Evolutionary conservation across 192 early-diverging fungal species (phyloP), one percentile per base, ranked within the genome.

Genomic region (Thamnidium elegans): DNA sequence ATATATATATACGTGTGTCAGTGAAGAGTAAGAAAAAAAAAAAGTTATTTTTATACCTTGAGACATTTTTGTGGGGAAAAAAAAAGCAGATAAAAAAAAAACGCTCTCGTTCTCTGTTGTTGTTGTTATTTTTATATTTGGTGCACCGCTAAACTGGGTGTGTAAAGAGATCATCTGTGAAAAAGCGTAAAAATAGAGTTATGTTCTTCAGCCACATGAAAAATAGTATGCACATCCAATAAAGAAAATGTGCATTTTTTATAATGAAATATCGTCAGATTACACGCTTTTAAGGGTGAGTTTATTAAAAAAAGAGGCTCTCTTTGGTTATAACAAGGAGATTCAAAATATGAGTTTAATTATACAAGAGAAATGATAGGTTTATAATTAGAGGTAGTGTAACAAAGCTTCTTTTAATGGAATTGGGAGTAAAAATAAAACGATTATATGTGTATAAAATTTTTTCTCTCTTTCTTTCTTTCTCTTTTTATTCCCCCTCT

Each of bases 391-490:
- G 23, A 26, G 21, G 15, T 19, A 8, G 53, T 23, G 15, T 54
- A 32, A 21, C 23, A 21, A 14, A 23, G 5, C 53, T 54, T 54
- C n/a, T 23, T 39, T 39, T 39, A 39, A 39, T 39, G 36, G 23
- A 23, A 14, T n/a, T n/a, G 31, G 53, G 23, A 23, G 15, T 54
- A 39, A 39, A 39, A 39, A 39, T 39, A 39, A 39, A 39, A 39
- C 45, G 21, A 62, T 19, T 10, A 62, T 48, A 46, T 3, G 3
- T 26, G 26, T 26, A 46, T 14, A 47, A 21, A 30, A 32, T 50
- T 26, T 58, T 58, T 50, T 47, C 44, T 23, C 48, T 58, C 17
- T 15, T 50, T 43, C 47, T 56, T 32, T 48, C 21, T 11, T 30
- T 46, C 14, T 34, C 15, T 0, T 20, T 55, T 47, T 55, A 26